Evolutionary conservation across 23 red algal species (phyloP).

Genomic region (Gracilariopsis chorda): DNA sequence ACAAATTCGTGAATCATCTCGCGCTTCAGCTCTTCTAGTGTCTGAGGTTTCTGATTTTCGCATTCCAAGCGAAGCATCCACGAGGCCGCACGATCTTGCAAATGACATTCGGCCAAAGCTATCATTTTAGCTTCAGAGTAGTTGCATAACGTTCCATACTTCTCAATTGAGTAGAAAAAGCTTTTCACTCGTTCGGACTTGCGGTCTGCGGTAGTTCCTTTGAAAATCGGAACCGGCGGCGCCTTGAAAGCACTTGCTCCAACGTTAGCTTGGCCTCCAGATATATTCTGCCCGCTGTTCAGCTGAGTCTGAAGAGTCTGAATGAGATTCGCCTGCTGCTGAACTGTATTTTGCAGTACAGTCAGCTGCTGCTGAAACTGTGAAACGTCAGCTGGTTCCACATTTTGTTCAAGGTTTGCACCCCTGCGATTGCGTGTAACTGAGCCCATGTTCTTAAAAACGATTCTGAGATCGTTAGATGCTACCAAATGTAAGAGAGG

Average conservation of each 20-base stretch:
- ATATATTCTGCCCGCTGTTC: neutral
- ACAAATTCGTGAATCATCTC: neutral
- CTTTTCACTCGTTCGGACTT: no score
- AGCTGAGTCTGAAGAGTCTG: neutral
- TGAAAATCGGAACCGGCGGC: neutral
- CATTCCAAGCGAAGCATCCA: neutral
- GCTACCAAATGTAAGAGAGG: neutral
- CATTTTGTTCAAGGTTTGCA: neutral
- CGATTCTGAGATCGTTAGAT: neutral
- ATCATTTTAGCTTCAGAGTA: neutral
- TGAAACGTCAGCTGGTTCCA: neutral
- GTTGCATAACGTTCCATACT: neutral
- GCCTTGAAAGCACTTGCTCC: neutral
- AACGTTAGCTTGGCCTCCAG: no score
- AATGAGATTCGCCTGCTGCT: neutral
- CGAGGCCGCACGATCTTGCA: neutral
- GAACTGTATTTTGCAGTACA: neutral
- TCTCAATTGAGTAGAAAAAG: neutral
- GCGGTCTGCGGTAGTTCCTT: neutral
- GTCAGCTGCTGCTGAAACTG: neutral
- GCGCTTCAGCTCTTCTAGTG: neutral
- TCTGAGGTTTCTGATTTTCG: neutral
- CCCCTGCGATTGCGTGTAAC: neutral
- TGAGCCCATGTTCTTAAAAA: neutral
- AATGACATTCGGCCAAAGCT: neutral